Base-by-base conservation (phyloP, 495 filamentous ascomycete genomes). In the Penicillium cataractarum region DNA sequence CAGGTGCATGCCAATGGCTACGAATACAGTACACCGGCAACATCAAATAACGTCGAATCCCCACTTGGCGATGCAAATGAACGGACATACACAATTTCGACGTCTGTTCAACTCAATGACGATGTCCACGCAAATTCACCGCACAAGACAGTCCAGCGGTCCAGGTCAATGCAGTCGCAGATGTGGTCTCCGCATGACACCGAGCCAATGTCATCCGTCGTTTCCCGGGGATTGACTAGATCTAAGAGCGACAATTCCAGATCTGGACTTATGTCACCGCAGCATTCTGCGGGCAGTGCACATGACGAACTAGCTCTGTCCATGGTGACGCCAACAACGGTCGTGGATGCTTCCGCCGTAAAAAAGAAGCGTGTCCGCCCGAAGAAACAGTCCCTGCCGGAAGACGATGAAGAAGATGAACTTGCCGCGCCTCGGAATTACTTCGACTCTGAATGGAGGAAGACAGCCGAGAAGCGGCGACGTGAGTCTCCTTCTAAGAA, bases 181-280 rank as follows among this genome's bases (percentile, higher is more conserved):
- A 42, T 55, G 12, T 67, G 63, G 42, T 80, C 78, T 3, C 76
- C 78, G 6, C 76, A 79, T 51, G 78, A 80, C 46, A 80, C 78
- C 2, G 70, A 77, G 29, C 78, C 78, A 19, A 60, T 78, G n/a
- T 80, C 78, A 3, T 79, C 78, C 13, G 58, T 75, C 10, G 29
- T 60, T 6, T 75, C 74, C 1, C 64, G 69, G 1, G 58, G 63
- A 17, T 24, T 63, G 17, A 70, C 49, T 27, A 66, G 71, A 59
- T 37, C 65, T 2, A 78, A 70, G 15, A 74, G 66, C 31, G 73
- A 76, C 21, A 67, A 58, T 51, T 32, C 46, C 6, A 54, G 26
- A 26, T 42, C 60, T 3, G 63, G 52, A 15, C 31, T 58, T 9
- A 60, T 69, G 4, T 65, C 55, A 4, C 56, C 67, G 27, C 67